Conservation (phyloP, 306 rosid genomes). For the Mucuna pruriens region DNA sequence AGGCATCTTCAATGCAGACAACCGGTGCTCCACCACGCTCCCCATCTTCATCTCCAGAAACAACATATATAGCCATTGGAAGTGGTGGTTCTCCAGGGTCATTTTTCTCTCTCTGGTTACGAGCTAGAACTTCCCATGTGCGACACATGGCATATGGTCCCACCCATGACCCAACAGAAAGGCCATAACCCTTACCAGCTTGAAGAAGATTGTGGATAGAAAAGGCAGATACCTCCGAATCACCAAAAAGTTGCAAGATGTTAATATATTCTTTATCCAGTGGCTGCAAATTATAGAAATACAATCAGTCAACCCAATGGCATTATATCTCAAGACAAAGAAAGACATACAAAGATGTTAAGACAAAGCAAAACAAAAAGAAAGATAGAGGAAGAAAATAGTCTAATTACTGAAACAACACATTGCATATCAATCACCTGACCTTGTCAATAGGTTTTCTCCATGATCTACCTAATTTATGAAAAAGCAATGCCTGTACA, state of each 20-base stretch:
- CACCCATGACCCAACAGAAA: conserved; percentile 97
- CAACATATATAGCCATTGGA: conserved; percentile 92
- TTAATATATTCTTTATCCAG: conserved; percentile 68
- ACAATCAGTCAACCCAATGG: conserved; percentile 16
- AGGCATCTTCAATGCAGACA: conserved; percentile 84
- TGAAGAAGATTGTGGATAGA: conserved; percentile 92
- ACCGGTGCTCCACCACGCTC: conserved; percentile 99
- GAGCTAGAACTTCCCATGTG: conserved; percentile 87
- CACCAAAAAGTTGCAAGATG: conserved; percentile 81
- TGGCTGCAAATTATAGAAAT: conserved; percentile 55
- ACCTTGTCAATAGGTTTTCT: conserved; percentile 70
- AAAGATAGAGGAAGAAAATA: background rate
- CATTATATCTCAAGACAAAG: conserved; percentile 20
- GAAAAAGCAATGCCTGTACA: conserved; percentile 82
- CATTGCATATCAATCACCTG: conserved; percentile 45
- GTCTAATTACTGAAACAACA: conserved; percentile 23
- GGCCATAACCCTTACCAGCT: conserved; percentile 86
- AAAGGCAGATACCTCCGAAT: conserved; percentile 70
- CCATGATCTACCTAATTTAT: conserved; percentile 92
- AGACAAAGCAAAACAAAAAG: background rate
- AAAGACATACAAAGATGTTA: conserved; percentile 11
- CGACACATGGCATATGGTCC: conserved; percentile 99
- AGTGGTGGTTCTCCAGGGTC: conserved; percentile 65
- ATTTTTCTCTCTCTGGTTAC: conserved; percentile 51
- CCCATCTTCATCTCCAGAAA: conserved; percentile 98